phyloP scores from a whole-genome alignment of 257 asterid species.

The Nicotiana knightiana region DNA sequence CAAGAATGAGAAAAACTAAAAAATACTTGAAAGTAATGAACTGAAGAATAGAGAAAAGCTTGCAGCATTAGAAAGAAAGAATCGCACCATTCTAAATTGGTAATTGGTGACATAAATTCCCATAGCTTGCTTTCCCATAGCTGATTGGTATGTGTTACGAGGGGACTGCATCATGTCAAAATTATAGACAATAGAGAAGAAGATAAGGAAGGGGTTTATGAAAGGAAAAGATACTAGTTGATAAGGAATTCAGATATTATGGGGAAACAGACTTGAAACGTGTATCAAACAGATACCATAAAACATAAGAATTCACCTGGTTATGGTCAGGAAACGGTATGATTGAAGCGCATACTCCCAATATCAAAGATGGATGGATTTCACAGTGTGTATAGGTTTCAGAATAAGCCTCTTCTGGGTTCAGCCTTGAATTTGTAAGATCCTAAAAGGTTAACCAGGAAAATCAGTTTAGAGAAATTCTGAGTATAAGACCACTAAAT shows the following conservation, averaged over 20 bases:
- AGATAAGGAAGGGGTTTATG: slow-evolving; percentile 3
- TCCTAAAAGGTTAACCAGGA: slow-evolving; percentile 36
- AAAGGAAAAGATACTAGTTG: slow-evolving; percentile 7
- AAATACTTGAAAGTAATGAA: neutral
- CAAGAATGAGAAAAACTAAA: neutral
- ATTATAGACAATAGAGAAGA: neutral
- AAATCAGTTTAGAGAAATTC: neutral
- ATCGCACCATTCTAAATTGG: slow-evolving; percentile 87
- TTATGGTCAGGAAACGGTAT: slow-evolving; percentile 98
- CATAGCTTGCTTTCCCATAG: slow-evolving; percentile 99
- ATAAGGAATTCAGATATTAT: slow-evolving; percentile 12
- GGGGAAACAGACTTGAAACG: neutral
- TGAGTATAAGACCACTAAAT: neutral
- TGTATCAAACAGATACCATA: neutral
- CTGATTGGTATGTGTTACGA: slow-evolving; percentile 97
- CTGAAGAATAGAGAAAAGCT: slow-evolving; percentile 6
- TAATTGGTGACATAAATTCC: slow-evolving; percentile 95
- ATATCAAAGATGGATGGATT: slow-evolving; percentile 89
- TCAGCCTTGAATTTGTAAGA: slow-evolving; percentile 59
- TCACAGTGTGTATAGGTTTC: slow-evolving; percentile 93
- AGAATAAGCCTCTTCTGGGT: slow-evolving; percentile 79
- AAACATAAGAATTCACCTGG: slow-evolving; percentile 46
- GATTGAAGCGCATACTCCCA: slow-evolving; percentile 97
- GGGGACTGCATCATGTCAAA: slow-evolving; percentile 52
- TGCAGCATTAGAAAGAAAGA: neutral